Conservation (phyloP, 2,329 filamentous ascomycete species). For the Fusarium protoensiforme region DNA sequence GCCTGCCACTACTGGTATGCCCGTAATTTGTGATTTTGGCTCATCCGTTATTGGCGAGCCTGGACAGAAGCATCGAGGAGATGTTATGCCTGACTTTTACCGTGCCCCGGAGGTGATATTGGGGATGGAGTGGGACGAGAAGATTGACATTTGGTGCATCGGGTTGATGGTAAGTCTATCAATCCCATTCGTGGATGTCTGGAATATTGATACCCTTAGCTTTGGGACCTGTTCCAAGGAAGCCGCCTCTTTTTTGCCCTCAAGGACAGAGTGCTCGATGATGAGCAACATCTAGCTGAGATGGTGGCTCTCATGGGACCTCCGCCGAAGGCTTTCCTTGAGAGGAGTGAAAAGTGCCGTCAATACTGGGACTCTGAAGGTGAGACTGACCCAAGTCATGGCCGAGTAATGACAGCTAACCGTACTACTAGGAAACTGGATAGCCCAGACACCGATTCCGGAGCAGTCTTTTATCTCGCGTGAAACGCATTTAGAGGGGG, state of each 20-base stretch:
- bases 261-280: slow-evolving; percentile 6
- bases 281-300: slow-evolving; percentile 31
- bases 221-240: slow-evolving; percentile 23
- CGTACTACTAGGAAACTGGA: neutral
- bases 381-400: neutral
- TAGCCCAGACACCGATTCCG: neutral
- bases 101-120: neutral
- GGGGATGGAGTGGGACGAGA: neutral
- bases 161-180: neutral
- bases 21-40: neutral
- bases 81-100: neutral
- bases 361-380: neutral
- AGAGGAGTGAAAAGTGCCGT: slow-evolving; percentile 11
- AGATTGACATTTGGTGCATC: slow-evolving; percentile 3
- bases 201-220: neutral
- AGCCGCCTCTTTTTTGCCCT: neutral
- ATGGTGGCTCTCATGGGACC: slow-evolving; percentile 23
- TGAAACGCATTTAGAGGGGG: neutral
- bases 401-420: neutral
- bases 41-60: neutral
- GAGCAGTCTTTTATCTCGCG: neutral
- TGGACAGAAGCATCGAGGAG: neutral
- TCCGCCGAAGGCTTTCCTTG: slow-evolving; percentile 16
- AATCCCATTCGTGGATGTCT: too few species aligned
- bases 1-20: neutral